Percentiles rank a stretch among this genome's conserved stretches.
Conservation (phyloP, 2,329 filamentous ascomycete species). For the Zelopaecilomyces penicillatus region DNA sequence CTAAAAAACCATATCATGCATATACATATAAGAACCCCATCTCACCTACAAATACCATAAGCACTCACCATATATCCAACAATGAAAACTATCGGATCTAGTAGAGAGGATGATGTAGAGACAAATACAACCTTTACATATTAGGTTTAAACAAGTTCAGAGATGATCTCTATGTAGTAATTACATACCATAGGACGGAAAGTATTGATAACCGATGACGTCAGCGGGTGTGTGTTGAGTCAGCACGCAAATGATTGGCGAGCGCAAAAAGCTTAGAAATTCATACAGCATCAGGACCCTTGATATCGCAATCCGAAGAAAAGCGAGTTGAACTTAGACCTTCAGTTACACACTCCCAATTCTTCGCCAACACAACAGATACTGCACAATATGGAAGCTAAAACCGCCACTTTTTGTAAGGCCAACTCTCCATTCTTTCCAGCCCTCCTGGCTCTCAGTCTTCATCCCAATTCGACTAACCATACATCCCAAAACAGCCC, state of each 20-base stretch:
- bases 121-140: no score
- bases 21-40: no score
- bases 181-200: conserved; percentile 5
- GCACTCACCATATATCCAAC: no score
- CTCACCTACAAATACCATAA: no score
- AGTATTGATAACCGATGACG: no score
- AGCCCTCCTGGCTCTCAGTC: background rate
- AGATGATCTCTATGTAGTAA: conserved; percentile 15
- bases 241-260: no score
- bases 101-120: no score
- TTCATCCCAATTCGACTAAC: conserved; percentile 6
- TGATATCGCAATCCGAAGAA: conserved; percentile 16
- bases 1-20: no score
- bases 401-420: conserved; percentile 20
- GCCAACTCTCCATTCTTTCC: background rate
- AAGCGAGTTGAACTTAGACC: background rate
- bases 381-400: conserved; percentile 23
- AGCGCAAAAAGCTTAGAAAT: no score
- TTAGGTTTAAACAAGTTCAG: conserved; percentile 15
- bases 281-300: conserved; percentile 1
- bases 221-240: no score
- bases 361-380: background rate
- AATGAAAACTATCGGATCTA: no score
- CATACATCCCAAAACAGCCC: conserved; percentile 11
- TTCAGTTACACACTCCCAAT: no score